Evolutionary conservation across 495 filamentous ascomycete species (phyloP).

Genomic region (Daldinia concentrica): DNA sequence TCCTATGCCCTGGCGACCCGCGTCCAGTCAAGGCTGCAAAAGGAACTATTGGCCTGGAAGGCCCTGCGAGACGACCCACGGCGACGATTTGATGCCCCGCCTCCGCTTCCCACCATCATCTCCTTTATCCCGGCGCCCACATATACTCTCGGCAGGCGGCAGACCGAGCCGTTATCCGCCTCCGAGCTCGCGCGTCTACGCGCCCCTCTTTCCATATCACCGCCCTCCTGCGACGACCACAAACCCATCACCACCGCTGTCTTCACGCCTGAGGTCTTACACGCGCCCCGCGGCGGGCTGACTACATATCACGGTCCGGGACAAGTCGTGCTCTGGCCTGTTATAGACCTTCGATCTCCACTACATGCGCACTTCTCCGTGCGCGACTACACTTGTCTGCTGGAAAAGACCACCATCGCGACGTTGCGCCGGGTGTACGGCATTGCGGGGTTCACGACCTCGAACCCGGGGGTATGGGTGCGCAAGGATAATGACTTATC

Average conservation of each 20-base stretch:
- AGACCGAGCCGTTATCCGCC: constrained; percentile 66
- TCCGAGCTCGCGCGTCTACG: constrained; percentile 47
- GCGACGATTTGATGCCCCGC: constrained; percentile 28
- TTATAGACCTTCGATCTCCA: constrained; percentile 71
- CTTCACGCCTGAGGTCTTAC: constrained; percentile 67
- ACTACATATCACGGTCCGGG: constrained; percentile 97
- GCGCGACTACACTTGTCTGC: constrained; percentile 73
- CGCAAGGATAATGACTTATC: constrained; percentile 10
- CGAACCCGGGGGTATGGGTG: constrained; percentile 90
- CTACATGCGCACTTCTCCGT: constrained; percentile 54
- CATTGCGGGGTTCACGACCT: constrained; percentile 68
- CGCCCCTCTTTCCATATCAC: constrained; percentile 54
- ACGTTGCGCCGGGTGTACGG: constrained; percentile 62
- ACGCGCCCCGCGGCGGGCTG: constrained; percentile 84
- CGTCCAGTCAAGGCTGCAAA: constrained; percentile 55
- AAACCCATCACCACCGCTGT: neutral
- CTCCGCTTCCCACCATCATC: constrained; percentile 74
- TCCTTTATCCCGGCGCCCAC: constrained; percentile 86
- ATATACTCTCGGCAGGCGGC: constrained; percentile 90
- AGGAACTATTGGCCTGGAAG: constrained; percentile 59
- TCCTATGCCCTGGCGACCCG: constrained; percentile 53
- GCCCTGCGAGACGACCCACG: constrained; percentile 10
- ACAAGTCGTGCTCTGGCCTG: constrained; percentile 88
- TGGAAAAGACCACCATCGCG: constrained; percentile 79
- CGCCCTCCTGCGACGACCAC: neutral